Base-by-base conservation (phyloP, 2,329 filamentous ascomycete genomes). In the Madurella mycetomatis region DNA sequence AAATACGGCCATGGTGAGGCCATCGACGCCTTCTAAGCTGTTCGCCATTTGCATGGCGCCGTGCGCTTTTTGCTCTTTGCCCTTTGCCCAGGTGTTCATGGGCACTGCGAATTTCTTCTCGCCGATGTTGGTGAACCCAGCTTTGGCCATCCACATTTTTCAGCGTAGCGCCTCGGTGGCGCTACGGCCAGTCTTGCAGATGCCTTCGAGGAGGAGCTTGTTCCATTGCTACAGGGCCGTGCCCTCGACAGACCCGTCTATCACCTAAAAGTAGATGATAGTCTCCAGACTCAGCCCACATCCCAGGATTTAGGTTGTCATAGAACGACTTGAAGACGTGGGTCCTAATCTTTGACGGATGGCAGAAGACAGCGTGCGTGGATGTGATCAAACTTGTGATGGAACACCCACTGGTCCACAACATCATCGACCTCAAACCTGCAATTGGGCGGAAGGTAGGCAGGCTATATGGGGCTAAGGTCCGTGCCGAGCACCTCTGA, bases 41-140 rank as follows among this genome's bases (percentile, higher is more conserved):
- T 68, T 69, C 2, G 58, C 60, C 66, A 67, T 65, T 42, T 67
- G 62, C 65, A 65, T 67, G 15, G 57, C 51, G 5, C 66, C 66
- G 15, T 68, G 54, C 15, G 53, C 62, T 59, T 65, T 68, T 43
- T 60, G 56, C 17, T 60, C 62, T 19, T 54, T 55, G 18, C 66
- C 59, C 41, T 62, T 59, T 9, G 67, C 64, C 66, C 67, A 70
- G 2, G 65, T 57, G 47, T 68, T 69, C 47, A 63, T 65, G 16
- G 64, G 61, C 30, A 64, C 58, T 8, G 61, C 61, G 16, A 64
- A 61, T 37, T 58, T 61, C 39, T 66, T 61, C 48, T 69, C 65
- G 16, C 60, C 58, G 1, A 68, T 62, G 41, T 69, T 64, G 37
- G 67, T 59, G 16, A 69, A 69, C 4, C 67, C 67, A 30, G 61